Base-by-base conservation (phyloP, 1,284 basidiomycete genomes). In the Malassezia equina region DNA sequence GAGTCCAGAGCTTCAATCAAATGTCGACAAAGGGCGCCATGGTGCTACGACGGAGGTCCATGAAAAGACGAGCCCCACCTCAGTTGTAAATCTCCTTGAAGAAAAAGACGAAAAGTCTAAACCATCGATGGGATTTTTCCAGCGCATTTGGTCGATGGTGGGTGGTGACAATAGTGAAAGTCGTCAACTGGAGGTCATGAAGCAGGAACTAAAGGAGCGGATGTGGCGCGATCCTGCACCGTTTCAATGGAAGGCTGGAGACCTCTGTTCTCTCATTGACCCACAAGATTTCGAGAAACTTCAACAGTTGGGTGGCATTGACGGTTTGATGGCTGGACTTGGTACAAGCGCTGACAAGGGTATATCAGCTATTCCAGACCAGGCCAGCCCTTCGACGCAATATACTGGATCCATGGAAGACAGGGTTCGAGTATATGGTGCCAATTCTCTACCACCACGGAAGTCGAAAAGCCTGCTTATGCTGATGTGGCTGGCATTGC, bases 401-500 rank as follows among this genome's bases (percentile, higher is more conserved):
- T 55, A 28, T 27, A 52, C 32, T 23, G 58, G 66, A 4, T 55
- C 59, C 25, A 47, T 62, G 7, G 56, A 64, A 15, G 61, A 69
- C 42, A 61, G 73, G 15, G 47, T 60, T 24, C 56, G 63, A 13
- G 65, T 95, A 0, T 98, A 85, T 69, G 93, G 93, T 33, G 77
- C 79, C 58, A 98, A 98, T 71, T 73, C 85, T 25, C 79, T 96
- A 0, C 93, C 93, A 1, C 77, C 78, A 5, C 82, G 88, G 36
- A 80, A 82, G 54, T 83, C 82, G 62, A 96, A 94, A 78, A 82
- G 81, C 25, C 78, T 98, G 17, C 78, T 90, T 41, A 78, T 81
- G 61, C 80, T 98, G 36, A 95, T 95, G 88, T 94, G 86, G 86
- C 77, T 86, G 31, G 91, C 93, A 2, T 79, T 95, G 70, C 88